Evolutionary conservation across 345 rosid species (phyloP).

Genomic region (Populus nigra): DNA sequence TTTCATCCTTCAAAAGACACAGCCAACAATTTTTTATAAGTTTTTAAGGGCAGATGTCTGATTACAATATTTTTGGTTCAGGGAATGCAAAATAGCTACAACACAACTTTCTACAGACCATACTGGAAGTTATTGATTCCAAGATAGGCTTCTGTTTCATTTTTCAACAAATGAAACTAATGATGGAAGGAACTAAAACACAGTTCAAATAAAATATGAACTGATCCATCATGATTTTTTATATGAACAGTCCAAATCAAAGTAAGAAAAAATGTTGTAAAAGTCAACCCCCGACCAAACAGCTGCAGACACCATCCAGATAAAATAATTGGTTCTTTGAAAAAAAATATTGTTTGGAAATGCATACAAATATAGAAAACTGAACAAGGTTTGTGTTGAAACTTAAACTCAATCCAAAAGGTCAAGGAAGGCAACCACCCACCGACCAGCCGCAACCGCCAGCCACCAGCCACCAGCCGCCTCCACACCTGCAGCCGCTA

Average conservation of each 20-base stretch:
- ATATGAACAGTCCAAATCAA: neutral
- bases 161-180: neutral
- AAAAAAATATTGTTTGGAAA: no score
- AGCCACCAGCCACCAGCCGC: no score
- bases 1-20: neutral
- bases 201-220: neutral
- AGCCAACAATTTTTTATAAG: neutral
- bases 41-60: neutral
- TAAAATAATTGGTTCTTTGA: neutral
- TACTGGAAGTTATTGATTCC: neutral
- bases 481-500: no score
- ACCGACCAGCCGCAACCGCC: no score
- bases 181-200: neutral
- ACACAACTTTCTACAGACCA: neutral
- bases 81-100: neutral
- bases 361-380: neutral
- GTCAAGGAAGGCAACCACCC: no score
- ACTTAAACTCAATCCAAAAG: no score
- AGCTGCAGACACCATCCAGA: neutral
- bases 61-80: neutral
- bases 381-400: neutral
- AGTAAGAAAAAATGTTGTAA: neutral
- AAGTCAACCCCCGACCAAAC: neutral
- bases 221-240: neutral
- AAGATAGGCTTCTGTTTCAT: neutral